A percentile compares a stretch with the other conserved stretches of the same genome.
Conservation (phyloP, 2,329 filamentous ascomycete genomes). For the Aspergillus udagawae region DNA sequence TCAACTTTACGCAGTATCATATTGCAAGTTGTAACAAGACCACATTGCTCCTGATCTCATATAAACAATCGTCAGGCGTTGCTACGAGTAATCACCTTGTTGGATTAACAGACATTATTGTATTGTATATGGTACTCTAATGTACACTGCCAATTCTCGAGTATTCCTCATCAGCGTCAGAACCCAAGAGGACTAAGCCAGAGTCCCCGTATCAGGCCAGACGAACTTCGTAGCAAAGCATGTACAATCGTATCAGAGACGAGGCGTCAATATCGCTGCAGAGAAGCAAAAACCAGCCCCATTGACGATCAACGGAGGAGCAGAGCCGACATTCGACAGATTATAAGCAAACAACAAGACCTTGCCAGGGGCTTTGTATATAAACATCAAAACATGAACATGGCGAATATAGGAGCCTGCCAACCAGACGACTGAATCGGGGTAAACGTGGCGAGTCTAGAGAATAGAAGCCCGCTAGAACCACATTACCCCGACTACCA, state of each 20-base stretch:
- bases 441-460: neutral
- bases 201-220: neutral
- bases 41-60: neutral
- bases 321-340: neutral
- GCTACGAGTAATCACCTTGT: neutral
- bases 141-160: neutral
- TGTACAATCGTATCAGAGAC: neutral
- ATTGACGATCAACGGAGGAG: neutral
- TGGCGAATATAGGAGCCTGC: neutral
- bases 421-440: neutral
- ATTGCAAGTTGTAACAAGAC: neutral
- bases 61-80: neutral
- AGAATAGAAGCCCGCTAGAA: slow-evolving; percentile 18
- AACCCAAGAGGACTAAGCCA: neutral
- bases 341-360: neutral
- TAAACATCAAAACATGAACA: neutral
- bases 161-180: neutral
- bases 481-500: slow-evolving; percentile 36
- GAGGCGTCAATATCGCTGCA: slow-evolving; percentile 4
- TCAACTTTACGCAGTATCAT: neutral
- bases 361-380: neutral
- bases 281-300: neutral
- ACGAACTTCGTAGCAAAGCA: neutral
- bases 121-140: neutral
- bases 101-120: neutral